Conservation (phyloP, 768 basidiomycete genomes). For the Trametes cubensis region DNA sequence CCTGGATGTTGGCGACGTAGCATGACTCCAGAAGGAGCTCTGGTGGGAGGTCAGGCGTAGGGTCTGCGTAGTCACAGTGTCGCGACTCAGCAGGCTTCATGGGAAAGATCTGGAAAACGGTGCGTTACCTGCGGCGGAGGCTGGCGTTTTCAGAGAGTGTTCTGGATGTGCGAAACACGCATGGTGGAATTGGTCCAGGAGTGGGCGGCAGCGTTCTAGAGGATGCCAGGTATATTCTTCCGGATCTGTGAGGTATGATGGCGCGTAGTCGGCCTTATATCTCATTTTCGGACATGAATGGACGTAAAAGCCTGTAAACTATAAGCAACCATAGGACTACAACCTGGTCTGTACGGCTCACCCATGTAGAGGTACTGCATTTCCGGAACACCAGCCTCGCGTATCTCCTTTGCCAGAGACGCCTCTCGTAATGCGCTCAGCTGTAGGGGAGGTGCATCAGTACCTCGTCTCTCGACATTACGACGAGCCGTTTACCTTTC, state of each 20-base stretch:
- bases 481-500: constrained; percentile 53
- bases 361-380: constrained; percentile 88
- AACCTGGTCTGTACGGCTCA: constrained; percentile 36
- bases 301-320: constrained; percentile 80
- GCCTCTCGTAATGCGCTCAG: constrained; percentile 85
- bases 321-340: constrained; percentile 3
- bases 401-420: constrained; percentile 74
- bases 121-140: constrained; percentile 32
- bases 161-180: constrained; percentile 69
- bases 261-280: constrained; percentile 92
- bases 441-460: constrained; percentile 40
- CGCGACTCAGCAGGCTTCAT: background rate
- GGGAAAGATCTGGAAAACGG: background rate
- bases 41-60: background rate
- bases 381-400: constrained; percentile 61
- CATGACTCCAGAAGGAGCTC: background rate
- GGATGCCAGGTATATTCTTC: constrained; percentile 81
- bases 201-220: constrained; percentile 54
- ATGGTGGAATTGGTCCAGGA: constrained; percentile 72
- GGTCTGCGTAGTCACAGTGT: constrained; percentile 1
- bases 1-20: background rate
- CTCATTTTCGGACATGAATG: constrained; percentile 92
- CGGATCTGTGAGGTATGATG: constrained; percentile 88
- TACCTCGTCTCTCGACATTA: background rate
- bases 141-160: constrained; percentile 47